Percentiles rank a stretch among this genome's conserved stretches.
Conservation (phyloP, 257 asterid species). For the Solanum ossicruentum region DNA sequence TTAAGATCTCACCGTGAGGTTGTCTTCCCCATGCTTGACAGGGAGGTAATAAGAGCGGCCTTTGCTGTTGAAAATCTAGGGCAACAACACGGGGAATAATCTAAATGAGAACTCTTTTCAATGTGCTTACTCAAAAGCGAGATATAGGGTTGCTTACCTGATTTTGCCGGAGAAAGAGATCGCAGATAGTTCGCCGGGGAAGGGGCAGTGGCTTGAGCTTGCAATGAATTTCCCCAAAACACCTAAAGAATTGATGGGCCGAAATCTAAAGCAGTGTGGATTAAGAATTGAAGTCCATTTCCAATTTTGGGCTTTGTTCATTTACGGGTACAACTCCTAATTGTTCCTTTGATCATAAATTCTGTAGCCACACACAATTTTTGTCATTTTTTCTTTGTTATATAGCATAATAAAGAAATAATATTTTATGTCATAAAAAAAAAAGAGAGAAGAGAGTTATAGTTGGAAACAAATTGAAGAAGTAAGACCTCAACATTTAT, state of each 20-base stretch:
- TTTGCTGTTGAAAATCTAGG: not conserved
- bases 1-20: conserved; percentile 15
- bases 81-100: not conserved
- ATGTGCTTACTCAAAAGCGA: not conserved
- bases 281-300: not conserved
- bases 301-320: not conserved
- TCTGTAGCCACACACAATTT: no score
- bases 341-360: no score
- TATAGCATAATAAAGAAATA: no score
- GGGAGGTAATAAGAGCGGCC: not conserved
- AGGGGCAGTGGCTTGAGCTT: not conserved
- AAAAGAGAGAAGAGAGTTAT: no score
- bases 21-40: conserved; percentile 31
- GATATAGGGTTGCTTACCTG: not conserved
- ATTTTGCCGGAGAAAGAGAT: not conserved
- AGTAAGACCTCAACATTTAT: no score
- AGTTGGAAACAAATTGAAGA: no score
- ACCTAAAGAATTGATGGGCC: not conserved
- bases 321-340: no score
- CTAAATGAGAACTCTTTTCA: not conserved
- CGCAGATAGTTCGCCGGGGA: not conserved
- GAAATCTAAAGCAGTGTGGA: not conserved
- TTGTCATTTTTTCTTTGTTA: no score
- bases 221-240: not conserved
- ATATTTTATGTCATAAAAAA: no score